Base-by-base conservation (phyloP, 2,329 filamentous ascomycete species). In the Madurella mycetomatis region DNA sequence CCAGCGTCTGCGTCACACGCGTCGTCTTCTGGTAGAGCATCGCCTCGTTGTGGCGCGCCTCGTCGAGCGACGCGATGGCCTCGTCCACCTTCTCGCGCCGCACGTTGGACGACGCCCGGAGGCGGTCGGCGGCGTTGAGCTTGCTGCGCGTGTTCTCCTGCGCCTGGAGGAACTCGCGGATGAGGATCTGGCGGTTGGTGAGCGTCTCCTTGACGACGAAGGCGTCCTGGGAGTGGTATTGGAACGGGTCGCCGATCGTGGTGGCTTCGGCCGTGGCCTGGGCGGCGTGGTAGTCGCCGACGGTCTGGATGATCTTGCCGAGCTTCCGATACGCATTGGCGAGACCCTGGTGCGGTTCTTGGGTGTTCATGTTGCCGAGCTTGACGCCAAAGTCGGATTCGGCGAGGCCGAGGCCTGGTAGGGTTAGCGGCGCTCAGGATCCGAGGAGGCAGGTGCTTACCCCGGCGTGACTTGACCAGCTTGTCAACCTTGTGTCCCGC, bases 171-270 rank as follows among this genome's bases (percentile, higher is more conserved):
- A 97, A 85, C 67, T 99, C 94, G 55, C 94, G 90, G 42, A 96
- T 87, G 17, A 99, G 81, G 59, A 99, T 96, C 73, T 99, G 94
- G 12, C 94, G 88, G 74, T 99, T 99, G 4, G 94, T 99, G 59
- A 99, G 81, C 11, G 92, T 96, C 69, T 99, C 94, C 72, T 99
- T 99, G 62, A 97, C 94, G 64, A 97, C 95, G 68, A 96, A 95
- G 43, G 94, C 90, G 70, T 99, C 94, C 54, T 90, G 86, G 43
- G 91, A 96, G 73, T 97, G 91, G 68, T 97, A 96, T 65, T 92
- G 88, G 59, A 99, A 84, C 11, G 94, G 90, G 64, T 99, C 94
- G 44, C 90, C 91, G 48, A 99, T 81, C 1, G 92, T 96, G 9
- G 92, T 95, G 9, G 94, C 94, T 75, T 99, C 92, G 15, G 91